A percentile compares a stretch with the other conserved stretches of the same genome.
Evolutionary conservation across 2,329 filamentous ascomycete species (phyloP).

Genomic region (Lasiodiplodia sp.): DNA sequence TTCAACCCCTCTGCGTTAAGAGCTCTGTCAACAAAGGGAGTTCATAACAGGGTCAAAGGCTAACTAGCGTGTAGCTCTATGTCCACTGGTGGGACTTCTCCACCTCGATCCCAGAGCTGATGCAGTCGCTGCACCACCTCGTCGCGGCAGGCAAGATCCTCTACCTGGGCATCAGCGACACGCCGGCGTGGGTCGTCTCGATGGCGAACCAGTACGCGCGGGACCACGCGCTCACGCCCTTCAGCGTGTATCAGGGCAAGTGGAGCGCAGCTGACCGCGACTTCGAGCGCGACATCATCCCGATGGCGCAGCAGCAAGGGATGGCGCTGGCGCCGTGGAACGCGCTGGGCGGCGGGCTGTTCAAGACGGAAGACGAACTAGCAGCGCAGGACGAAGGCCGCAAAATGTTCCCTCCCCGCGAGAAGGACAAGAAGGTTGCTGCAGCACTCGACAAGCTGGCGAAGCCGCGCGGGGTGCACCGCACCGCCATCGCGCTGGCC

Average conservation of each 20-base stretch:
- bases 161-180: constrained; percentile 55
- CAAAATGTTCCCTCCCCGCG: constrained; percentile 47
- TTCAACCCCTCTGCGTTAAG: no score
- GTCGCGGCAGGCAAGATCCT: constrained; percentile 52
- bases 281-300: constrained; percentile 56
- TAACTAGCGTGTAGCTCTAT: constrained; percentile 35
- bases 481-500: constrained; percentile 71
- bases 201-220: constrained; percentile 45
- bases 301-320: constrained; percentile 52
- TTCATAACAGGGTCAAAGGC: no score
- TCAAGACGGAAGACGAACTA: constrained; percentile 54
- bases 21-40: no score
- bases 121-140: constrained; percentile 53
- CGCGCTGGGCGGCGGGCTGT: constrained; percentile 50
- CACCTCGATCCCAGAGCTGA: constrained; percentile 53
- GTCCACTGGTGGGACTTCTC: constrained; percentile 53
- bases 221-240: constrained; percentile 48
- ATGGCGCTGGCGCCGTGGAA: constrained; percentile 64
- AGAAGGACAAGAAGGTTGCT: constrained; percentile 61
- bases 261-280: constrained; percentile 53
- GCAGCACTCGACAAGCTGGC: constrained; percentile 68
- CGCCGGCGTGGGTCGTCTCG: constrained; percentile 51
- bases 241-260: constrained; percentile 51
- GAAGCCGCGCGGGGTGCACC: constrained; percentile 52
- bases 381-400: constrained; percentile 45